Percentiles rank a stretch among this genome's conserved stretches.
Conservation (phyloP, 2,329 filamentous ascomycete genomes). For the Calonectria pseudoreteaudii region DNA sequence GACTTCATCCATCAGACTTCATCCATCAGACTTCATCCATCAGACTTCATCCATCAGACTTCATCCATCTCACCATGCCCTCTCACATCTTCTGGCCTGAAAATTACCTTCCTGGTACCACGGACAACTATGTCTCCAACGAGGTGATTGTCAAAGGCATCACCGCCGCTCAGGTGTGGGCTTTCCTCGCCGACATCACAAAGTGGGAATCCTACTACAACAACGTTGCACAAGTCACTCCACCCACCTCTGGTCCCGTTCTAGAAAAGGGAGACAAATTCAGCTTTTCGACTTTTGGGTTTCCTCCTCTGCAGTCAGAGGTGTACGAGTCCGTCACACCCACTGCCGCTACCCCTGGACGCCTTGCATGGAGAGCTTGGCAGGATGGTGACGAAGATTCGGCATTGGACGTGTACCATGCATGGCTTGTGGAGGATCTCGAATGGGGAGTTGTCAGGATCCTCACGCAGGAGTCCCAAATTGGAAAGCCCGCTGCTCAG, state of each 20-base stretch:
- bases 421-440: slow-evolving; percentile 44
- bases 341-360: slow-evolving; percentile 23
- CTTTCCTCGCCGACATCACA: slow-evolving; percentile 38
- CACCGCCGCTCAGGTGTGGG: slow-evolving; percentile 42
- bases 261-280: slow-evolving; percentile 42
- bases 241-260: slow-evolving; percentile 37
- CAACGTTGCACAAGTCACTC: slow-evolving; percentile 36
- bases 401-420: slow-evolving; percentile 43
- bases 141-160: slow-evolving; percentile 44
- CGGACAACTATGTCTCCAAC: slow-evolving; percentile 47
- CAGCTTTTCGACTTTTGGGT: slow-evolving; percentile 45
- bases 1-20: no score
- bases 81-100: slow-evolving; percentile 41
- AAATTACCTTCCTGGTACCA: slow-evolving; percentile 42
- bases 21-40: no score
- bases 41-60: no score
- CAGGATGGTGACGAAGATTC: slow-evolving; percentile 30
- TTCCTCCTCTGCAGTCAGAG: slow-evolving; percentile 38
- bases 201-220: slow-evolving; percentile 46
- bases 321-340: slow-evolving; percentile 41
- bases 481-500: slow-evolving; percentile 39
- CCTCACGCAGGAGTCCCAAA: slow-evolving; percentile 46
- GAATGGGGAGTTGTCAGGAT: slow-evolving; percentile 43
- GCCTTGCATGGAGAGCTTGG: slow-evolving; percentile 42
- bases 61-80: no score